Conservation (phyloP, 2,329 filamentous ascomycete genomes). For the Phaeosphaeriaceae sp. region DNA sequence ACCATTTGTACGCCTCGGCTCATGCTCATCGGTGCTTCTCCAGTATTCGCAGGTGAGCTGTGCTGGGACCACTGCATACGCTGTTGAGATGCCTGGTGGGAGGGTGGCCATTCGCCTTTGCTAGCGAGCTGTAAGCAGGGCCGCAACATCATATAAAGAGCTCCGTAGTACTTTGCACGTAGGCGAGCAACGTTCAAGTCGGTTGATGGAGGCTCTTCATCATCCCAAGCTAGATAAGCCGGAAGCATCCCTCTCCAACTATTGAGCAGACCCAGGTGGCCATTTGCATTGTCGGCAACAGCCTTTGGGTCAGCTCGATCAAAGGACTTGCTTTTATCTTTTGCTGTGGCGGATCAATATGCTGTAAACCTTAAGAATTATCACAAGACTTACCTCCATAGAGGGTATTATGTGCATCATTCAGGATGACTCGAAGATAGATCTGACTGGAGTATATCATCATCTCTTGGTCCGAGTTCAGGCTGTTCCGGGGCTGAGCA, state of each 20-base stretch:
- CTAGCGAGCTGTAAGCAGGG: conserved; percentile 72
- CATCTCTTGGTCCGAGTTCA: conserved; percentile 54
- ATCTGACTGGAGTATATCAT: conserved; percentile 69
- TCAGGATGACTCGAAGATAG: conserved; percentile 64
- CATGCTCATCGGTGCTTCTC: conserved; percentile 6
- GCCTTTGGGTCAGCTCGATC: conserved; percentile 39
- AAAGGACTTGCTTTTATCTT: conserved; percentile 40
- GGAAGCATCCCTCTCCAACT: conserved; percentile 63
- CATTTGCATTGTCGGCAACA: conserved; percentile 34
- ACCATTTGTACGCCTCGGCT: conserved; percentile 35
- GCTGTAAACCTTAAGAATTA: conserved; percentile 19
- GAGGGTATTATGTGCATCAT: conserved; percentile 62
- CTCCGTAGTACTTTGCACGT: conserved; percentile 94
- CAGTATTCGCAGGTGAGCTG: conserved; percentile 60
- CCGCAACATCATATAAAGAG: conserved; percentile 85
- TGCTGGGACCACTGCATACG: conserved; percentile 27
- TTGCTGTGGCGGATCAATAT: conserved; percentile 37
- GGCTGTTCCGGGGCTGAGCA: conserved; percentile 15
- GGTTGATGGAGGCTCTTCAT: conserved; percentile 71
- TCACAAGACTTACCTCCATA: conserved; percentile 53
- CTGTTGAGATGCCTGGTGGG: conserved; percentile 32
- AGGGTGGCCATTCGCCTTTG: conserved; percentile 47
- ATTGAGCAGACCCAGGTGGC: conserved; percentile 55
- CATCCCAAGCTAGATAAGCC: conserved; percentile 65
- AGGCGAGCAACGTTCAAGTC: conserved; percentile 85